phyloP scores from a whole-genome alignment of 2,329 filamentous ascomycete genomes.

The Pyricularia grisea region DNA sequence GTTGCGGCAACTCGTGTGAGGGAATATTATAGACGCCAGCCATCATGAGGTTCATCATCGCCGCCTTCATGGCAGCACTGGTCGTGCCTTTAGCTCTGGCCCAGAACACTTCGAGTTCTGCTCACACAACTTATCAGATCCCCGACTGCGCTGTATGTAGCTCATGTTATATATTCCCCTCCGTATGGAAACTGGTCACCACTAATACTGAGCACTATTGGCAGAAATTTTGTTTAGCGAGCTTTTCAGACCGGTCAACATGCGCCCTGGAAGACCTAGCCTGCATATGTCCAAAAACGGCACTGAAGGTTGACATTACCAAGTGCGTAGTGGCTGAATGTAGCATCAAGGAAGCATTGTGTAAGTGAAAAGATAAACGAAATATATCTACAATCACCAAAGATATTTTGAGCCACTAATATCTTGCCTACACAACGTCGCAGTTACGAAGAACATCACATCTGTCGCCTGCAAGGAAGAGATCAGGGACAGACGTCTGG shows the following conservation, averaged over 20 bases:
- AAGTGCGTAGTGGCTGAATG: neutral
- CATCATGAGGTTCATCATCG: neutral
- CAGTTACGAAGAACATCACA: slow-evolving; percentile 12
- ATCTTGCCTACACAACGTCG: neutral
- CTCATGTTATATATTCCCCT: no score
- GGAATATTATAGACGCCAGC: neutral
- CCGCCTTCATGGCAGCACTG: neutral
- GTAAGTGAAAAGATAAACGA: neutral
- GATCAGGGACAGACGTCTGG: slow-evolving; percentile 18
- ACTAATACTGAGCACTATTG: neutral
- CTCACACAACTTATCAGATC: neutral
- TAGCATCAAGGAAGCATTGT: slow-evolving; percentile 3
- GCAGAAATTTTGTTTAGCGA: neutral
- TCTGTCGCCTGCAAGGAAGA: slow-evolving; percentile 16
- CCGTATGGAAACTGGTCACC: neutral
- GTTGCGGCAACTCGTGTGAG: neutral
- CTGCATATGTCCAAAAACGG: neutral
- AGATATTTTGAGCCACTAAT: neutral
- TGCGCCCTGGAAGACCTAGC: neutral
- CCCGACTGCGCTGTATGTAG: neutral
- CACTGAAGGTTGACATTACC: neutral
- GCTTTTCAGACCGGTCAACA: neutral
- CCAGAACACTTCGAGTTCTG: neutral
- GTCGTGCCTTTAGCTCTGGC: neutral
- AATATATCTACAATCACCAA: neutral